A percentile compares a stretch with the other conserved stretches of the same genome.
These are phyloP conservation scores for Flammula alnicola DNA, from an alignment of 1,284 basidiomycete genomes.

Conservation along the genomic window DNA sequence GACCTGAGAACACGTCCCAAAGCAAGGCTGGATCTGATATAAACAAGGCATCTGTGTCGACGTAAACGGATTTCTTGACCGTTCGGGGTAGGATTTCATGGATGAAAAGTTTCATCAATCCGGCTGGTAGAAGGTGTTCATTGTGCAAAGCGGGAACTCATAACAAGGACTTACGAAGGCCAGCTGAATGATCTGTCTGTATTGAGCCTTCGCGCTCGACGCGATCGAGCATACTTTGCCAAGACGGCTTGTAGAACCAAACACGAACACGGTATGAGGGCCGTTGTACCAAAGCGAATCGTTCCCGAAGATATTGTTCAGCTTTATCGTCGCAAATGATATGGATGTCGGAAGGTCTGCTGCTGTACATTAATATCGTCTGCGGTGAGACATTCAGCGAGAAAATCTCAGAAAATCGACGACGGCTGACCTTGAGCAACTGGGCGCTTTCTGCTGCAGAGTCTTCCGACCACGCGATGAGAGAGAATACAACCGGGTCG, in stretches of 20 bases:
- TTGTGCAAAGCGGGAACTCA: neutral
- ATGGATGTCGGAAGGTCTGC: conserved; percentile 48
- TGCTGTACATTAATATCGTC: conserved; percentile 51
- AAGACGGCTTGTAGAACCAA: conserved; percentile 44
- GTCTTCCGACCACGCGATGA: conserved; percentile 49
- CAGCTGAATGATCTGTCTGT: conserved; percentile 49
- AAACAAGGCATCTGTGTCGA: conserved; percentile 56
- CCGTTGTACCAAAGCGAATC: conserved; percentile 41
- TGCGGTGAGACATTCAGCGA: conserved; percentile 19
- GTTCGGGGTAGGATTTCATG: conserved; percentile 24
- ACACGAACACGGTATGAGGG: conserved; percentile 42
- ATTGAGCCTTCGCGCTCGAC: conserved; percentile 51
- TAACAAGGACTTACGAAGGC: conserved; percentile 42
- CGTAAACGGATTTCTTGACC: conserved; percentile 48
- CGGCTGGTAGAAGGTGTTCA: conserved; percentile 17
- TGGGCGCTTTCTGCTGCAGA: conserved; percentile 50
- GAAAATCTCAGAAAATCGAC: neutral
- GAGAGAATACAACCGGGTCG: conserved; percentile 44
- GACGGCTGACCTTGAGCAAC: conserved; percentile 44
- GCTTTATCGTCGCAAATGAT: conserved; percentile 50
- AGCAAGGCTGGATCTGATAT: conserved; percentile 49
- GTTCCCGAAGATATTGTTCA: conserved; percentile 39
- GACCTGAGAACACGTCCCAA: conserved; percentile 44
- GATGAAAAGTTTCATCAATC: conserved; percentile 27
- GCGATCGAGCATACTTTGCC: conserved; percentile 45